Evolutionary conservation across 305 asterid genomes (phyloP), one percentile per base, ranked within the genome.

Genomic region (Salvia sclarea): DNA sequence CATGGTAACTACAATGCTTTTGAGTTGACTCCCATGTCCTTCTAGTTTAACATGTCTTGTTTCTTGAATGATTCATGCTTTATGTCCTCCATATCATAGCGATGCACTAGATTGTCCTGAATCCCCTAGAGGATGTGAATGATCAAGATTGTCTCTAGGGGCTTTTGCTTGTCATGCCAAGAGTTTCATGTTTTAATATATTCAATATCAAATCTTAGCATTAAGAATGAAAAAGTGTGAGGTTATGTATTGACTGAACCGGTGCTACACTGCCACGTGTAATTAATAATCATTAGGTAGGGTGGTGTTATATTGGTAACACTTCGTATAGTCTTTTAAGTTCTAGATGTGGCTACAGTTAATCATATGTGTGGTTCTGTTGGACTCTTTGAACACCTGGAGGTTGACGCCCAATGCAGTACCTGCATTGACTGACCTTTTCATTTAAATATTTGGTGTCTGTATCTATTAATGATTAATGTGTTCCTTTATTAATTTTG

Each of bases 1-100:
- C 48, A 81, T 89, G 97, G 99, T 89, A 80, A 81, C 79, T 17
- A 53, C 61, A 5, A 41, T 63, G 41, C 18, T 45, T 72, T 33
- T 59, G 17, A 58, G 53, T 33, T 33, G 14, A 33, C 68, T 48
- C 16, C 3, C 61, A 22, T 71, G 54, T 37, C 12, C 43, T 69
- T 56, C 40, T 58, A 21, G 40, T 47, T 62, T 18, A 52, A 5
- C 68, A 62, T 45, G 16, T 38, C 55, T 53, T 50, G 18, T 33
- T 16, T 40, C 18, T 18, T 33, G 30, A 55, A 38, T 12, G 68
- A 20, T 58, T 54, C 67, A 33, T 56, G 30, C 62, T 38, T 61
- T 74, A 14, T 45, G 62, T 66, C 57, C 35, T 44, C 48, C 28
- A 38, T 38, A 56, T 8, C 54, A 9, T 49, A 5, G 13, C 17